A percentile compares a stretch with the other conserved stretches of the same genome.
Conservation (phyloP, 345 rosid species). For the Bretschneidera sinensis region DNA sequence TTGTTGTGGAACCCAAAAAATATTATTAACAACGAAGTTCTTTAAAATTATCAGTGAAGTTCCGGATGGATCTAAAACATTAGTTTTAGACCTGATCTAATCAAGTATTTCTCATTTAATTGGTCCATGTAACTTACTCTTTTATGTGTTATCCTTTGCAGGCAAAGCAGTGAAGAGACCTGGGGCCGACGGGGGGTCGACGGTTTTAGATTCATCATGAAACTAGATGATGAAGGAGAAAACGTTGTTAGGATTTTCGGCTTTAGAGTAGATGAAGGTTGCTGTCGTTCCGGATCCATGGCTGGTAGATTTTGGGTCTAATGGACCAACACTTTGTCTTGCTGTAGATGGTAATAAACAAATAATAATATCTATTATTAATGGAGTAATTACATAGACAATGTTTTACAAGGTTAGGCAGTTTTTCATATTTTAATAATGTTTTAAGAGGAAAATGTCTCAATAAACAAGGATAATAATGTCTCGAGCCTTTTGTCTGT, state of each 20-base stretch:
- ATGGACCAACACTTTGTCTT: conserved; percentile 18
- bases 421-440: conserved; percentile 7
- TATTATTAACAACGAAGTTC: too few relatives aligned
- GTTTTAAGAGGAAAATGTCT: conserved; percentile 13
- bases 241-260: too few relatives aligned
- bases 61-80: too few relatives aligned
- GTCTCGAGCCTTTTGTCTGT: conserved; percentile 1
- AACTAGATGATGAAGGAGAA: background rate
- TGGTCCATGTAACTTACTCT: too few relatives aligned
- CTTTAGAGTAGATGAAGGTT: background rate
- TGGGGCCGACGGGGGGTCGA: conserved; percentile 1
- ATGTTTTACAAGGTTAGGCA: conserved; percentile 1
- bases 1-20: too few relatives aligned
- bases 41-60: too few relatives aligned
- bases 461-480: conserved; percentile 16
- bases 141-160: too few relatives aligned
- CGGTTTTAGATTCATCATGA: background rate
- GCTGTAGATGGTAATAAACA: too few relatives aligned
- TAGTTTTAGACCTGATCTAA: too few relatives aligned
- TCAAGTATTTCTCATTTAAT: too few relatives aligned
- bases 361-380: too few relatives aligned
- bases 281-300: background rate
- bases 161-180: conserved; percentile 32
- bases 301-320: conserved; percentile 12
- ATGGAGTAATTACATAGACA: too few relatives aligned